Base-by-base conservation (phyloP, 1,284 basidiomycete species). In the Cutaneotrichosporon cavernicola region DNA sequence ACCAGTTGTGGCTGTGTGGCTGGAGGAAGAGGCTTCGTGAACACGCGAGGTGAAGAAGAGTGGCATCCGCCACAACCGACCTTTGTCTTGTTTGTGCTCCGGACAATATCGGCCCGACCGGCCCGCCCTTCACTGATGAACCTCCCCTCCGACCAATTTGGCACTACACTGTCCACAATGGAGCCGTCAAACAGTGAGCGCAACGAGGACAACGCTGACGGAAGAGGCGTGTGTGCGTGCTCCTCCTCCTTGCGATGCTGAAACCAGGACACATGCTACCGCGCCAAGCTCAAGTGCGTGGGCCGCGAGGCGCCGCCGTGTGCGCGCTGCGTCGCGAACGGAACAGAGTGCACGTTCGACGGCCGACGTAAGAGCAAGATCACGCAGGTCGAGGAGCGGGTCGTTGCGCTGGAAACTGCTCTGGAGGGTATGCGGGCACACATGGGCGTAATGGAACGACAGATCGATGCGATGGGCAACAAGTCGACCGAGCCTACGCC, bases 221-320 rank as follows among this genome's bases (percentile, higher is more conserved):
- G 9, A 43, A 58, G 56, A 58, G 56, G 56, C 56, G 3, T 58
- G 56, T 34, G 56, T 58, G 31, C 18, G 55, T 26, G 26, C 26
- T 30, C 14, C 11, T 5, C 36, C 5, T 8, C 22, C 22, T 5
- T 3, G 16, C 14, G 46, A 7, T 7, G 30, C 56, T 58, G 30
- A 58, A 26, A 14, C 4, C 49, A 62, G 61, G 61, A 62, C 49
- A 36, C 49, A 22, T 62, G 61, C 47, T 62, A 62, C 36, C 55
- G 61, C 46, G 40, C 46, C 55, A 62, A 62, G 56, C 61, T 62
- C 22, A 57, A 57, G 38, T 62, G 61, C 36, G 61, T 62, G n/a
- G 61, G 61, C 13, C 61, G 61, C 34, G 61, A 62, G 46, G 51
- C 57, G 34, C 61, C 61, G 34, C 61, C 61, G 14, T 62, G 61